Base-by-base conservation (phyloP, 2,329 filamentous ascomycete genomes). In the Teratosphaeria epicoccoides region DNA sequence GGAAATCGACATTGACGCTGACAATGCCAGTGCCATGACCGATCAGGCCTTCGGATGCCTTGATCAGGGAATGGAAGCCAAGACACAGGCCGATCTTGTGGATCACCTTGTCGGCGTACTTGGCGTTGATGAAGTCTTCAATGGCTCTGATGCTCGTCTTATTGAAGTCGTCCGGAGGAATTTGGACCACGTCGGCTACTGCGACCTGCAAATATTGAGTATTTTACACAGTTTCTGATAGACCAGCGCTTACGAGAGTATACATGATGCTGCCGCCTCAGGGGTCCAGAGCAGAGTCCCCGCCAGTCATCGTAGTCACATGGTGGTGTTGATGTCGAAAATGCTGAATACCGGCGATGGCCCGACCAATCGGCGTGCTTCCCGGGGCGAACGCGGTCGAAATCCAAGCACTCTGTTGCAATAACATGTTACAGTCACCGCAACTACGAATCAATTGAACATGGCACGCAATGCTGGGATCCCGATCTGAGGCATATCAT, bases 1-100 rank as follows among this genome's bases (percentile, higher is more conserved):
- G 86, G 64, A 97, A 98, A 67, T 95, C 89, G 47, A 95, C 91
- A 66, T 97, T 97, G 44, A 97, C 88, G 62, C 97, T 95, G 47
- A 95, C 90, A 28, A 91, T 79, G 22, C 93, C 93, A 17, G 85
- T 89, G 24, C 91, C 90, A 69, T 96, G 88, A 24, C 91, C 90
- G 59, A 98, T 95, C 24, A 96, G 74, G 25, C 93, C 93, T 68
- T 98, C 93, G 0, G 90, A 95, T 0, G 88, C 82, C 12, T 46
- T 24, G 5, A 95, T 73, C 11, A 98, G 75, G 66, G 97, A 93
- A 72, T 93, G 96, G 62, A 98, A 81, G 66, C 87, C 91, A 60
- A 98, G 85, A 65, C 89, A 96, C 3, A 98, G 82, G 10, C 93
- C 93, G 53, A 97, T 84, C 65, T 93, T 93, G 67, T 95, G 91